Conservation (phyloP, 2,329 filamentous ascomycete species). For the Beauveria asiatica region DNA sequence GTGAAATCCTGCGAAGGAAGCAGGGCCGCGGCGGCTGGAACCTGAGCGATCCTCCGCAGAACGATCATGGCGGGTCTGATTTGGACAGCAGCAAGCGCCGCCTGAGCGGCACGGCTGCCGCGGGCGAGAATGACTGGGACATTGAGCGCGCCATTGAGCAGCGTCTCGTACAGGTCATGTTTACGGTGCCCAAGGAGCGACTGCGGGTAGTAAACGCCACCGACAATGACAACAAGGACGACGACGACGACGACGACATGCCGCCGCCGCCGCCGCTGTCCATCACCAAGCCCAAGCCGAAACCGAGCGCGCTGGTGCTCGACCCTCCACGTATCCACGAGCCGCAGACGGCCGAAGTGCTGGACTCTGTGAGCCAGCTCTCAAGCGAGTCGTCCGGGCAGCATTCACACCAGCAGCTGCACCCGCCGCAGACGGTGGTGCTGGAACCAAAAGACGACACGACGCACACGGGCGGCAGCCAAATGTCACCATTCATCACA, state of each 20-base stretch:
- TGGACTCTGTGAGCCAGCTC: slow-evolving; percentile 27
- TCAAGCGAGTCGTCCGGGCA: slow-evolving; percentile 3
- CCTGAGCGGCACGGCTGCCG: slow-evolving; percentile 21
- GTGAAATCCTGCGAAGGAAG: slow-evolving; percentile 44
- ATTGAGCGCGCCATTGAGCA: slow-evolving; percentile 65
- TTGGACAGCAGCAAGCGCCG: slow-evolving; percentile 12
- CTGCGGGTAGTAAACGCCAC: slow-evolving; percentile 85
- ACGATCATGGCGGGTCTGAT: neutral
- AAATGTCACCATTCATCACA: slow-evolving; percentile 6
- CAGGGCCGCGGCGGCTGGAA: slow-evolving; percentile 50
- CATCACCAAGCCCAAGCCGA: neutral
- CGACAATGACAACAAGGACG: slow-evolving; percentile 22
- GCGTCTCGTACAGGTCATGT: slow-evolving; percentile 74
- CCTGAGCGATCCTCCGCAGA: slow-evolving; percentile 17
- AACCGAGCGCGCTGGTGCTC: slow-evolving; percentile 3
- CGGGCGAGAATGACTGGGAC: slow-evolving; percentile 63
- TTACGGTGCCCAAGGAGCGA: slow-evolving; percentile 82
- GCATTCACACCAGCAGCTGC: neutral
- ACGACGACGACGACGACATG: slow-evolving; percentile 16
- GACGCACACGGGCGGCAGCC: neutral
- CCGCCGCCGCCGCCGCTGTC: neutral
- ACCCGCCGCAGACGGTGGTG: neutral
- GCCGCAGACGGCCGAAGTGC: slow-evolving; percentile 30
- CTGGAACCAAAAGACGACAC: neutral
- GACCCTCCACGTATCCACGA: slow-evolving; percentile 1